Evolutionary conservation across 768 basidiomycete species (phyloP), one percentile per base, ranked within the genome.

Genomic region (Tylopilus plumbeoviolaceoides): DNA sequence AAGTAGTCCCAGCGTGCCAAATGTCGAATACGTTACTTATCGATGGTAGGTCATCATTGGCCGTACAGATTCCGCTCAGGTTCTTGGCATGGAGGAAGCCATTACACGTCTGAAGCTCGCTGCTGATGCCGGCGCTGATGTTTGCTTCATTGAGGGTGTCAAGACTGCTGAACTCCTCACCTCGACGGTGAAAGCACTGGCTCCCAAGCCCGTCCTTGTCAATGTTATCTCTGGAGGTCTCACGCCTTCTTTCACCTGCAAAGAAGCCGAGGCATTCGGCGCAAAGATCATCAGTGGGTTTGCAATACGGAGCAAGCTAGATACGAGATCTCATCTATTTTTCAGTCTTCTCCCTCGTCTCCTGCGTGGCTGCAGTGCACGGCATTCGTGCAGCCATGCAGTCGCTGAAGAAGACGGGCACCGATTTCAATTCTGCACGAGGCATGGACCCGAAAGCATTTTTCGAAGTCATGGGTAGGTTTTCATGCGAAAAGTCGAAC

Each of bases 91-190:
- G 85, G 85, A 89, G 23, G 87, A 89, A 68, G 87, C 87, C 0
- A 51, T 87, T 46, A 69, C 62, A 9, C 79, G 87, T 27, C 72
- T 89, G 53, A 80, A 84, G 65, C 76, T 89, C 20, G 87, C 87
- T 9, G 79, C 85, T 1, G 84, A 83, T 53, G 83, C 79, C 10
- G 87, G 87, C 28, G 87, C 87, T 0, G 87, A 90, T 61, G 86
- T 87, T 12, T 89, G 86, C 67, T 91, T 90, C 69, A 88, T 89
- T 33, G 87, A 89, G 65, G 87, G 88, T 39, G 86, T 89, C 27
- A 81, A 81, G 66, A 85, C 80, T 2, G 76, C 82, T 43, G 82
- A 85, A 42, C 78, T 85, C 21, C 75, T 89, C 15, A 74, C 78
- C 51, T 73, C 73, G 1, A 87, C 87, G 10, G 82, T 90, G 43